Evolutionary conservation across 2,329 filamentous ascomycete genomes (phyloP), one percentile per base, ranked within the genome.

Genomic region (Pezizomycotina sp.): DNA sequence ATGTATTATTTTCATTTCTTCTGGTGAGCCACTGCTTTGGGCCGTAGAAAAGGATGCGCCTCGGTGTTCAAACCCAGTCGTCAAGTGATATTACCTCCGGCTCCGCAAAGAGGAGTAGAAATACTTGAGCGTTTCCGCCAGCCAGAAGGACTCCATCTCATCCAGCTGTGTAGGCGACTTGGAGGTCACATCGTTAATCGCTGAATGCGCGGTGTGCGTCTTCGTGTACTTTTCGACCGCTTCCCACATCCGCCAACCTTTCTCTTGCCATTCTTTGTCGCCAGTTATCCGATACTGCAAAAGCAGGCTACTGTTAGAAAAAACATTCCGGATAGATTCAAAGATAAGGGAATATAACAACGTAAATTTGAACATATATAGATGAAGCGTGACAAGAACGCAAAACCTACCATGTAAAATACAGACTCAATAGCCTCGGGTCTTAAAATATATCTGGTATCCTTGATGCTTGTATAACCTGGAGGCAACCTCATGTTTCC

Each of bases 41-140:
- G 46, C 48, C 66, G 55, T 52, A 55, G 61, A 49, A 72, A 66
- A 1, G 69, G 68, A 50, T 73, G 69, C 14, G 69, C 69, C 56
- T 73, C 69, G 0, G 69, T 73, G 51, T 73, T 73, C 2, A 58
- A 24, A 80, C 71, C 53, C 63, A 80, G 6, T 77, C 66, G 53
- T 82, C 76, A 50, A 81, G 55, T 50, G 64, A 75, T 25, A 78
- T 60, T 19, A 72, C 49, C n/a, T 66, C 62, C 0, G 77, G 74
- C 37, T 73, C 66, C 14, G 71, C 71, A 55, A 79, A 92, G 31
- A 92, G 64, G 92, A 57, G 55, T 82, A 92, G 48, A 89, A 92
- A 54, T 92, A 92, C 62, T 92, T 93, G 49, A 92, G 62, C 25
- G 82, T 92, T 64, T 92, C 83, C 3, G 78, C 78, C 43, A 82